phyloP scores from a whole-genome alignment of 768 basidiomycete species.

The Lentinula sp. region DNA sequence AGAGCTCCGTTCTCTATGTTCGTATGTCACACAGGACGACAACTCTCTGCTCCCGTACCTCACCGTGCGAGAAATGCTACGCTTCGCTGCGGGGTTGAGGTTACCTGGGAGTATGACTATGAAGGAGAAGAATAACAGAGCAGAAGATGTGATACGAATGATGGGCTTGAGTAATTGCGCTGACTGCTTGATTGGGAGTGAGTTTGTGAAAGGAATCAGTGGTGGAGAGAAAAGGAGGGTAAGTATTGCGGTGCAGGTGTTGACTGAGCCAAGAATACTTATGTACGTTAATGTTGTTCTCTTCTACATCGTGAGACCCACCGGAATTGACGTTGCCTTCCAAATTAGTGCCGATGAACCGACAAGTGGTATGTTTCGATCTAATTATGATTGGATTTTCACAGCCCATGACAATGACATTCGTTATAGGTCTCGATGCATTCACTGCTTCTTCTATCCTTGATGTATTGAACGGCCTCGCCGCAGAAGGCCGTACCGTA shows the following conservation, averaged over 20 bases:
- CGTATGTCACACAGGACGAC: slow-evolving; percentile 32
- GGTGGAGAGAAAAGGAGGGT: slow-evolving; percentile 35
- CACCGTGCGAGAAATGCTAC: slow-evolving; percentile 36
- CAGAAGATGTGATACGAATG: slow-evolving; percentile 36
- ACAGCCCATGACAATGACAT: neutral
- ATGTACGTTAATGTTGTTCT: slow-evolving; percentile 24
- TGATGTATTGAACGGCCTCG: slow-evolving; percentile 30
- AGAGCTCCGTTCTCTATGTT: slow-evolving; percentile 2
- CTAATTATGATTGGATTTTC: neutral
- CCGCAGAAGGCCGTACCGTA: slow-evolving; percentile 32
- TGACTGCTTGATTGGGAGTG: slow-evolving; percentile 37
- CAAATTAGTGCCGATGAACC: slow-evolving; percentile 4
- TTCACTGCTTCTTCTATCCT: slow-evolving; percentile 37
- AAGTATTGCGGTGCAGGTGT: slow-evolving; percentile 36
- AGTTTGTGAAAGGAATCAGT: slow-evolving; percentile 29
- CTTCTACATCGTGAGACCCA: neutral
- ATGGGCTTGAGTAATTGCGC: slow-evolving; percentile 38
- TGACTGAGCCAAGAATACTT: slow-evolving; percentile 26
- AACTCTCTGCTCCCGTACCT: slow-evolving; percentile 27
- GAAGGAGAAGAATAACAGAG: slow-evolving; percentile 27
- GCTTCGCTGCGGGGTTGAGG: slow-evolving; percentile 37
- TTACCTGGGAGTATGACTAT: slow-evolving; percentile 22
- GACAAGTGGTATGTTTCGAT: neutral
- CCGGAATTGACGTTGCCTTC: neutral
- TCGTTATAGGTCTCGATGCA: slow-evolving; percentile 28